phyloP scores from a whole-genome alignment of 1,284 basidiomycete genomes.

The Xanthoconium separans region DNA sequence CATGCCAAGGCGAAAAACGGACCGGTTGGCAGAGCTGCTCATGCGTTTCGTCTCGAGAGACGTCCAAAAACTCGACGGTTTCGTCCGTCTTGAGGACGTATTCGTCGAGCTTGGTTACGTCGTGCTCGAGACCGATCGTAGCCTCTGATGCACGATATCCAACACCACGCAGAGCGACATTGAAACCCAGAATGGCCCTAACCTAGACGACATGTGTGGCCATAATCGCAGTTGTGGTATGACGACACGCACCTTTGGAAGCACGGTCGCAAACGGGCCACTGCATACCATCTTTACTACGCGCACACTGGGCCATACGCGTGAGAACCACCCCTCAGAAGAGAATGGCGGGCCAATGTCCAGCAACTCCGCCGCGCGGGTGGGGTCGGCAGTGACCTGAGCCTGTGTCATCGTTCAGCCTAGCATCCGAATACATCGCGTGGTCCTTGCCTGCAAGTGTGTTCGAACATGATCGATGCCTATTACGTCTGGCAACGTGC shows the following conservation, averaged over 20 bases:
- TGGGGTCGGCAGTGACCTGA: conserved; percentile 6
- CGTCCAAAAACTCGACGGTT: conserved; percentile 16
- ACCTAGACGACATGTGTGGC: conserved; percentile 8
- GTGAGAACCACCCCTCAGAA: conserved; percentile 9
- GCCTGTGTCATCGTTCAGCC: background rate
- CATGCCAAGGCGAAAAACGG: background rate
- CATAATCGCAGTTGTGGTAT: background rate
- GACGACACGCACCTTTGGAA: conserved; percentile 6
- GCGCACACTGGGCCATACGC: conserved; percentile 9
- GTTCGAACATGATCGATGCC: conserved; percentile 10
- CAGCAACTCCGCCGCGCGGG: conserved; percentile 14
- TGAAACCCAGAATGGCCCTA: conserved; percentile 13
- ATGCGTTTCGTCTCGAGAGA: conserved; percentile 4
- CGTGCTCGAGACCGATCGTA: background rate
- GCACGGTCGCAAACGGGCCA: conserved; percentile 11
- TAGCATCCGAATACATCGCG: no score
- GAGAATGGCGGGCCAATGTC: conserved; percentile 13
- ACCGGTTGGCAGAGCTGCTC: conserved; percentile 15
- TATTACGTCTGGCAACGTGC: conserved; percentile 19
- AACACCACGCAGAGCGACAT: conserved; percentile 1
- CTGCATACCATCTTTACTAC: conserved; percentile 5
- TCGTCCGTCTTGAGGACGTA: conserved; percentile 3
- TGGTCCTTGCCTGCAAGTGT: conserved; percentile 12
- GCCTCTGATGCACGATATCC: conserved; percentile 14
- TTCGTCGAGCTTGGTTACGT: background rate